Evolutionary conservation across 768 basidiomycete species (phyloP), one percentile per base, ranked within the genome.

Genomic region (Suillus discolor): DNA sequence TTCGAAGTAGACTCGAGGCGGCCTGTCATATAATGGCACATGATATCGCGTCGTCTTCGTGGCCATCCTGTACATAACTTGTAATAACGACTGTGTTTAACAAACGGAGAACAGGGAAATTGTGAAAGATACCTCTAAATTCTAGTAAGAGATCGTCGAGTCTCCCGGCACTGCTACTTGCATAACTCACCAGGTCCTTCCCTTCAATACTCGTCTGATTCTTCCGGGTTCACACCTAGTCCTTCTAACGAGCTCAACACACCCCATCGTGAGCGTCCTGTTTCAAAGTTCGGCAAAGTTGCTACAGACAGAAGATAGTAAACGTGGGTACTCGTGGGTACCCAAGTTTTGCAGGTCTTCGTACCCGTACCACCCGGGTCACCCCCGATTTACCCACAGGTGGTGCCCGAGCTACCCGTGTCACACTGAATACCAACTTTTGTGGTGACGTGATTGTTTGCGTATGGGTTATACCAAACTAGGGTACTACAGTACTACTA

Each of bases 251-350:
- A 91, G 15, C 80, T 79, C 3, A 88, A 70, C 6, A 87, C 86
- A 75, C 94, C 93, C 62, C 81, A 79, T 0, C 77, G 78, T 2
- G 83, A 81, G 57, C 93, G 78, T n/a, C 91, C 92, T 1, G 91
- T n/a, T n/a, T n/a, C n/a, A 84, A 71, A 91, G 90, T 65, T 90
- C 84, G 1, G 92, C 88, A 71, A 91, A 91, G 72, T 85, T 87
- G 25, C 88, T 88, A 71, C 88, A 89, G 8, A 91, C 87, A 1
- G 85, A 79, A 1, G 90, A 79, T 23, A 93, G 80, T 31, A 93
- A 80, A 12, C 70, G 31, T 31, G 31, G 6, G 31, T 5, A 31
- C 6, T 6, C 70, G 31, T 31, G 31, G 6, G 31, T 5, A 31
- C 6, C 31, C 31, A 31, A 31, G 31, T 31, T 6, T 31, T 31